Evolutionary conservation across 1,284 basidiomycete genomes (phyloP).

Genomic region (Pseudozyma hubeiensis): DNA sequence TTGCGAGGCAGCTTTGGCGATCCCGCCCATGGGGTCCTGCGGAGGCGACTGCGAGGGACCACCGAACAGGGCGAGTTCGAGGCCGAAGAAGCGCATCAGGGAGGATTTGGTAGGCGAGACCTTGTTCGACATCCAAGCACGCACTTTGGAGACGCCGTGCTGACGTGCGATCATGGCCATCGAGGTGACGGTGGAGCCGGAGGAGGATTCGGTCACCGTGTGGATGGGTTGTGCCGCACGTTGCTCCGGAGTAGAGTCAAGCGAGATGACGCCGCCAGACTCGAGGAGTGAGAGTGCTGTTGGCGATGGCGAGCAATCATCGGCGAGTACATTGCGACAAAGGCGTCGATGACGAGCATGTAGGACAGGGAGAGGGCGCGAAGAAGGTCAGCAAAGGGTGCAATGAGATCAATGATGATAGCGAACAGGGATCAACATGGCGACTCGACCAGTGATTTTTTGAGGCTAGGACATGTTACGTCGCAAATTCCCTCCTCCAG

Average conservation of each 20-base stretch:
- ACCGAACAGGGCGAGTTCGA: constrained; percentile 50
- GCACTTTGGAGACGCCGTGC: constrained; percentile 31
- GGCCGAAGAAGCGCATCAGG: constrained; percentile 54
- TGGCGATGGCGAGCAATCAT: background rate
- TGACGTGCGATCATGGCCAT: constrained; percentile 51
- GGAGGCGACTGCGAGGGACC: constrained; percentile 47
- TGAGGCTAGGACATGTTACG: background rate
- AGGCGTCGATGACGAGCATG: background rate
- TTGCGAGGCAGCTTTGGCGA: constrained; percentile 34
- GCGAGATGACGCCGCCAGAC: constrained; percentile 37
- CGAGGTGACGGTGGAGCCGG: constrained; percentile 52
- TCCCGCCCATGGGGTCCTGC: constrained; percentile 44
- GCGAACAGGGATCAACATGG: constrained; percentile 6
- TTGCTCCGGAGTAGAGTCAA: constrained; percentile 21
- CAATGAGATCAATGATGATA: too few relatives aligned
- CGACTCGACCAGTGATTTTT: background rate
- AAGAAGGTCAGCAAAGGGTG: constrained; percentile 1
- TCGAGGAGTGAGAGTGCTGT: constrained; percentile 37
- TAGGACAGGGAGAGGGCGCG: background rate
- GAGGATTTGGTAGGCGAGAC: constrained; percentile 44
- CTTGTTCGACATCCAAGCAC: constrained; percentile 53
- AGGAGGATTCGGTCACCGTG: constrained; percentile 44
- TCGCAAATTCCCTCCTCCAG: background rate
- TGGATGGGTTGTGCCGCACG: constrained; percentile 23
- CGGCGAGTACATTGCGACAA: constrained; percentile 1